Conservation (phyloP, 345 rosid genomes). For the Balakata baccata region DNA sequence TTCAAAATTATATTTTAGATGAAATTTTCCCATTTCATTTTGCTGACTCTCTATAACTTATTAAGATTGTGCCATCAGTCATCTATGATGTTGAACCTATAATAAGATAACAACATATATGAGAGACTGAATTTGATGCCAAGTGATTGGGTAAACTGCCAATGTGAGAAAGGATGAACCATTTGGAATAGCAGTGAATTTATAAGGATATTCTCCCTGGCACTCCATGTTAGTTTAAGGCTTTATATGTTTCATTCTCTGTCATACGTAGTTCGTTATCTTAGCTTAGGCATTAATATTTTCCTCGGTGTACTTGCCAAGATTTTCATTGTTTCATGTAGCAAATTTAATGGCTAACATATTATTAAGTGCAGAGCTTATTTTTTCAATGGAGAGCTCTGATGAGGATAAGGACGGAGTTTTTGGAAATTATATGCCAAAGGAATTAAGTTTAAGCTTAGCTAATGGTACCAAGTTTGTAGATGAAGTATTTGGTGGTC, state of each 20-base stretch:
- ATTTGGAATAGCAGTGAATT: too few species aligned
- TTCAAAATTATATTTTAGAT: background rate
- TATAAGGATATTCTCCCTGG: too few species aligned
- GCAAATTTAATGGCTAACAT: background rate
- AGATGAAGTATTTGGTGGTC: constrained; percentile 69
- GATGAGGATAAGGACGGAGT: constrained; percentile 56
- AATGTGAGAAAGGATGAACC: background rate
- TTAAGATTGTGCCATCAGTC: too few species aligned
- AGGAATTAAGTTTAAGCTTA: constrained; percentile 37
- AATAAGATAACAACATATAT: too few species aligned
- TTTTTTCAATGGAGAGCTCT: constrained; percentile 50
- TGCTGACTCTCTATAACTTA: too few species aligned
- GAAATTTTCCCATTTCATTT: background rate
- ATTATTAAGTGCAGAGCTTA: constrained; percentile 25
- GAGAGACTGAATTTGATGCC: too few species aligned
- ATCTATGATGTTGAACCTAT: too few species aligned
- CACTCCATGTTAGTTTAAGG: background rate
- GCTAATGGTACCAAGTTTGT: constrained; percentile 62
- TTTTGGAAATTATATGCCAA: constrained; percentile 36
- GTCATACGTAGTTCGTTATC: background rate
- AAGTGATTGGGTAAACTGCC: background rate
- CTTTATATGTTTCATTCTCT: background rate
- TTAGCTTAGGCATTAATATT: background rate
- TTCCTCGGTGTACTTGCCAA: background rate
- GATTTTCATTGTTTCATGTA: background rate